A percentile compares a stretch with the other conserved stretches of the same genome.
Conservation (phyloP, 1,139 yeast species). For the Sugiyamaella paludigena region DNA sequence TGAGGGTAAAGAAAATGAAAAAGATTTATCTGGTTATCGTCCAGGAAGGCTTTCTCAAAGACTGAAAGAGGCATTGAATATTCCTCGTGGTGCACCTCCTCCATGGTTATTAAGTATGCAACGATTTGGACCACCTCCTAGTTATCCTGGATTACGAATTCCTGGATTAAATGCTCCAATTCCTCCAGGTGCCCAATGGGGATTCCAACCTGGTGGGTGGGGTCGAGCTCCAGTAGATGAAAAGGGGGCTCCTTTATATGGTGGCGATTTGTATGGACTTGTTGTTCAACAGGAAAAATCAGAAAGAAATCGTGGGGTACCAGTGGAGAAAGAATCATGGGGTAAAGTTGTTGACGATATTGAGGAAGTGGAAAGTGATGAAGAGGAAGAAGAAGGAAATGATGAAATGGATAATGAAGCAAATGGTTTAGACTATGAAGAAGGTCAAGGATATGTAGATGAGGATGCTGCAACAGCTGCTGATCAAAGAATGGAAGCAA, state of each 20-base stretch:
- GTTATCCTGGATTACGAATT: conserved; percentile 64
- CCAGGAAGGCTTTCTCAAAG: conserved; percentile 70
- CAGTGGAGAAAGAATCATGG: conserved; percentile 38
- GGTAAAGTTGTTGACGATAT: conserved; percentile 36
- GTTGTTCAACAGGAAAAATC: conserved; percentile 21
- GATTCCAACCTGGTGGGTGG: conserved; percentile 44
- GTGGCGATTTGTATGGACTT: conserved; percentile 38
- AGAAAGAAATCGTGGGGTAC: conserved; percentile 43
- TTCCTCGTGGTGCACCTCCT: conserved; percentile 61
- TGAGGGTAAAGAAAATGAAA: conserved; percentile 70
- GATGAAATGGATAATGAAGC: conserved; percentile 26
- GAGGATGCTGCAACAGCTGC: conserved; percentile 28
- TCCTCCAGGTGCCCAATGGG: conserved; percentile 42
- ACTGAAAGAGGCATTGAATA: conserved; percentile 66
- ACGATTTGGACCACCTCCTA: conserved; percentile 79
- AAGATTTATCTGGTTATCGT: conserved; percentile 40
- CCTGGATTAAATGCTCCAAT: conserved; percentile 50
- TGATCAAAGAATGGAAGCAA: conserved; percentile 14
- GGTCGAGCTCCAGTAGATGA: conserved; percentile 42
- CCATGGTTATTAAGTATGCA: conserved; percentile 83
- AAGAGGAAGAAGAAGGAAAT: conserved; percentile 33
- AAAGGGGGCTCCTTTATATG: conserved; percentile 37
- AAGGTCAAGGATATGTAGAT: conserved; percentile 30
- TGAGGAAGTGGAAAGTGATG: conserved; percentile 36
- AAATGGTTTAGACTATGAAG: conserved; percentile 23